These are phyloP conservation scores for Ophiosphaerella narmari DNA, from an alignment of 2,329 filamentous ascomycete species.

Conservation along the genomic window DNA sequence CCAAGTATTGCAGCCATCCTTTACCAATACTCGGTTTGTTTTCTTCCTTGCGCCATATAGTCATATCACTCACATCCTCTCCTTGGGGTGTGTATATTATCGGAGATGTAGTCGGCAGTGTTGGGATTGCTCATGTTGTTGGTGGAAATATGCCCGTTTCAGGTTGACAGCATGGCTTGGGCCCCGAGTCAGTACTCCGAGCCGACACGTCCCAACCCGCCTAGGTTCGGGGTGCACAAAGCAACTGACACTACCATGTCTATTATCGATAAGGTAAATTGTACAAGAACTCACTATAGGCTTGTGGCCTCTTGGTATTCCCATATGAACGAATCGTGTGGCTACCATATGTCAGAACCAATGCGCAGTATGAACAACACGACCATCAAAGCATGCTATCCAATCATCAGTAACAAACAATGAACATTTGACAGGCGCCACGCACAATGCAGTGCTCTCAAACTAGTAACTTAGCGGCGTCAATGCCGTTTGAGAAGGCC, in stretches of 20 bases:
- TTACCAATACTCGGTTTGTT: no score
- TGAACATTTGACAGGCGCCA: constrained; percentile 19
- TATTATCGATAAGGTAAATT: no score
- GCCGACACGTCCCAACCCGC: background rate
- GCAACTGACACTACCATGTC: no score
- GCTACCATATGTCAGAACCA: no score
- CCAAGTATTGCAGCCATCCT: no score
- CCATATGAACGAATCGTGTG: background rate
- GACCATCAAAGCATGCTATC: background rate
- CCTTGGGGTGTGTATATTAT: no score
- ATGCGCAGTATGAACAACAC: background rate
- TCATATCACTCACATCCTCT: no score
- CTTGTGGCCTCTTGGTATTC: no score
- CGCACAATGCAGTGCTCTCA: constrained; percentile 13
- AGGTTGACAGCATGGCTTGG: constrained; percentile 21
- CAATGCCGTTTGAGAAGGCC: constrained; percentile 12
- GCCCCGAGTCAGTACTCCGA: background rate
- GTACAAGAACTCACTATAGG: no score
- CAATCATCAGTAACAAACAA: constrained; percentile 1
- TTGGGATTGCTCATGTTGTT: constrained; percentile 7
- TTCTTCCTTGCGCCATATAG: no score
- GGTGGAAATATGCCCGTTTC: constrained; percentile 25
- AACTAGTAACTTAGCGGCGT: constrained; percentile 26
- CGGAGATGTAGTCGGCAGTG: no score
- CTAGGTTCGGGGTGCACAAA: no score